These are phyloP conservation scores for Haberlea rhodopensis DNA, from an alignment of 257 asterid genomes.

Conservation along the genomic window DNA sequence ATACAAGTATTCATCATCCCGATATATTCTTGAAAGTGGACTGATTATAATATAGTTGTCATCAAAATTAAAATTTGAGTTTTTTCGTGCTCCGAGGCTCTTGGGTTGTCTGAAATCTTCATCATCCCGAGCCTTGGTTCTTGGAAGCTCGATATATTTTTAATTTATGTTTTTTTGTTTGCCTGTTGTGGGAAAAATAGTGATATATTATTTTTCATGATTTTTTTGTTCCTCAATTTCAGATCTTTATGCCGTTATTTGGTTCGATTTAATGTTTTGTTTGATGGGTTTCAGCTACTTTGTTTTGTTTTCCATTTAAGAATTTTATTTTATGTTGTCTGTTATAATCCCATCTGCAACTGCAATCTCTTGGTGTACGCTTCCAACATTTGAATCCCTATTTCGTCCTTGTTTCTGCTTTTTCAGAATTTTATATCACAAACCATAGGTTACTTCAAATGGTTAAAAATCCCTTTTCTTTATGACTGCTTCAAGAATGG, in stretches of 20 bases:
- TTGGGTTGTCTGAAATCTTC: background rate
- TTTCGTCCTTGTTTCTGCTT: constrained; percentile 38
- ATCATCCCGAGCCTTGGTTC: background rate
- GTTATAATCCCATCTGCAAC: constrained; percentile 25
- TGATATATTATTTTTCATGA: background rate
- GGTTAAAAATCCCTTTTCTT: constrained; percentile 18
- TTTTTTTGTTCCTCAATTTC: background rate
- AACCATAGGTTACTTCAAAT: constrained; percentile 23
- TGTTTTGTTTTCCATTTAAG: constrained; percentile 27
- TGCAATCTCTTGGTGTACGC: constrained; percentile 38
- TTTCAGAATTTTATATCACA: constrained; percentile 20
- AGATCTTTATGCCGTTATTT: constrained; percentile 24
- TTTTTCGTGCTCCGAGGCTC: constrained; percentile 6
- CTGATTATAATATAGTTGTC: constrained; percentile 5
- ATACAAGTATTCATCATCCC: constrained; percentile 23
- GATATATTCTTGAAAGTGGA: constrained; percentile 8
- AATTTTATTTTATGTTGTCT: constrained; percentile 23
- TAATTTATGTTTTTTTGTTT: background rate
- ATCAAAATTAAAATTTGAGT: background rate
- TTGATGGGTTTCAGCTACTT: constrained; percentile 19
- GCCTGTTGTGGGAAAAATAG: background rate
- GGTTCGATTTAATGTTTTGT: constrained; percentile 19
- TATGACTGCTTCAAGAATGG: constrained; percentile 12
- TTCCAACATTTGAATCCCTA: constrained; percentile 41
- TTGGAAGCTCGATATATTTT: background rate